Evolutionary conservation across 176 grass and related monocot genomes (phyloP).

Genomic region (Carex kokanica): DNA sequence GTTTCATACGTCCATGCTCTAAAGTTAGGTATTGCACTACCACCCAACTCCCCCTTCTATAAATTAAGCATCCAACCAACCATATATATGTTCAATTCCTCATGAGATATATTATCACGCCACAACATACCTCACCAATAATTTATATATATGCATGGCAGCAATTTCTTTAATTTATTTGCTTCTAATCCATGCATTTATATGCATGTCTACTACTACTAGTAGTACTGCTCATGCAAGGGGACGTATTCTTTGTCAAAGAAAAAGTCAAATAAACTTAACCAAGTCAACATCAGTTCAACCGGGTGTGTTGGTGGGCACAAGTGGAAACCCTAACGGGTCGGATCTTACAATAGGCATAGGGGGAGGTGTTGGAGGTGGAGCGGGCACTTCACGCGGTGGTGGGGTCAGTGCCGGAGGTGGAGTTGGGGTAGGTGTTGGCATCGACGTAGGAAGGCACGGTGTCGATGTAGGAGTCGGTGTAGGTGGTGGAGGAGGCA

Average conservation of each 20-base stretch:
- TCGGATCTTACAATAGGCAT: slow-evolving; percentile 29
- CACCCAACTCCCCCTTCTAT: not conserved
- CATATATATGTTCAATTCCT: not conserved
- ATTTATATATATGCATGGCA: not conserved
- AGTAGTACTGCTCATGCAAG: not conserved
- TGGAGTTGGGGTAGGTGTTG: slow-evolving; percentile 43
- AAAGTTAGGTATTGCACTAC: slow-evolving; percentile 6
- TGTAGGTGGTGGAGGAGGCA: slow-evolving; percentile 33
- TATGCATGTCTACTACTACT: not conserved
- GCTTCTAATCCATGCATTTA: not conserved
- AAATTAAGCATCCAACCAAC: not conserved
- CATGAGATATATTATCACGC: not conserved
- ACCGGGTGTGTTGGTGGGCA: not conserved
- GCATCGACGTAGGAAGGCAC: slow-evolving; percentile 35
- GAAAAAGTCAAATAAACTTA: not conserved
- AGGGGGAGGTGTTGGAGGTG: slow-evolving; percentile 37
- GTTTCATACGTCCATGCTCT: slow-evolving; percentile 7
- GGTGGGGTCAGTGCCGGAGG: slow-evolving; percentile 37
- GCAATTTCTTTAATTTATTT: not conserved
- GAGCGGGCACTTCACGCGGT: slow-evolving; percentile 21
- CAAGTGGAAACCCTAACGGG: slow-evolving; percentile 21
- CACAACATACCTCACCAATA: not conserved
- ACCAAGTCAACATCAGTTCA: not conserved
- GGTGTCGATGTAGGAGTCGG: slow-evolving; percentile 47
- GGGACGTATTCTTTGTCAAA: not conserved